Conservation (phyloP, 2,329 filamentous ascomycete genomes). For the Colletotrichum sp. region DNA sequence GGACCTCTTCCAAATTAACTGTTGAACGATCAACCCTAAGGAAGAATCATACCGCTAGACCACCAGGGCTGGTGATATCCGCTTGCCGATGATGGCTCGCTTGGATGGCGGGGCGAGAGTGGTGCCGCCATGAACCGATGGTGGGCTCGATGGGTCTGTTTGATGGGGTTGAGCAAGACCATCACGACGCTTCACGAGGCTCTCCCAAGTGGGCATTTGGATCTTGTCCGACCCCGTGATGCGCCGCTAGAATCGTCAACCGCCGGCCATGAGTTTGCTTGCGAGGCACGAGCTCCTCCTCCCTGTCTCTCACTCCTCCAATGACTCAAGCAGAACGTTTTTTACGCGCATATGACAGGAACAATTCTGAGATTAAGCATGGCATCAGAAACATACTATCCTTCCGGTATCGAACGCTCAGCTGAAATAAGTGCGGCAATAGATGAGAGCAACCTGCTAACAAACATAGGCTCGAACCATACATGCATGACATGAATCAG, state of each 20-base stretch:
- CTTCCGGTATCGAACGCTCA: not conserved
- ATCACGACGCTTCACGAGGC: fast-evolving
- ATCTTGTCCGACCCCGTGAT: fast-evolving
- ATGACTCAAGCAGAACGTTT: not conserved
- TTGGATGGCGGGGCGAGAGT: not conserved
- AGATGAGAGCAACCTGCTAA: too few species aligned
- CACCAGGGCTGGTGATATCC: not conserved
- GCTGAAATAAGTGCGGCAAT: not conserved
- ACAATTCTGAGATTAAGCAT: not conserved
- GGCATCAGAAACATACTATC: not conserved
- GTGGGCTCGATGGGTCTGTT: not conserved
- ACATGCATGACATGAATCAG: too few species aligned
- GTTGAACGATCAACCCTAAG: slow-evolving; percentile 1
- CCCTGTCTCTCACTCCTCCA: not conserved
- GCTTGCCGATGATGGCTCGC: not conserved
- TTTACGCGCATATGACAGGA: not conserved
- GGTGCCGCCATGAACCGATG: not conserved
- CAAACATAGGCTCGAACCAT: too few species aligned
- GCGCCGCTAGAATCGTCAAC: not conserved
- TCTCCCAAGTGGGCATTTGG: fast-evolving
- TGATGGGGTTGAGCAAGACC: not conserved
- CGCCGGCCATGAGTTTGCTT: not conserved
- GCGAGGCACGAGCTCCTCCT: not conserved
- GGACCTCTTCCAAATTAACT: slow-evolving; percentile 12
- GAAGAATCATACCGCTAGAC: slow-evolving; percentile 23